phyloP scores from a whole-genome alignment of 2,329 filamentous ascomycete species.

The Epichloe hybrida region DNA sequence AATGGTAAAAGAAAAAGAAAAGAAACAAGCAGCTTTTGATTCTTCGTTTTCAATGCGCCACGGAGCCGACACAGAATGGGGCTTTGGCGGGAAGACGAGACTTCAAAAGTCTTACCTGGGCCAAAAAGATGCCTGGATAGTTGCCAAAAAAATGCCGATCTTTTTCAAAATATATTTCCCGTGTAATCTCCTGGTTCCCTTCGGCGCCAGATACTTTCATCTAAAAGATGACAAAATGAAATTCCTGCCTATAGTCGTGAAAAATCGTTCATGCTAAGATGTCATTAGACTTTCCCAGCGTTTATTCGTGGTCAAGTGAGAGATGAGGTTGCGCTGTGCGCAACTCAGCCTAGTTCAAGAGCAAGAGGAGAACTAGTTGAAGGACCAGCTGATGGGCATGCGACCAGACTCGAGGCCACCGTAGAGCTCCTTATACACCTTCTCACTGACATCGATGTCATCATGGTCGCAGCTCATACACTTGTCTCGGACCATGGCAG shows the following conservation, averaged over 20 bases:
- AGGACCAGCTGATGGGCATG: slow-evolving; percentile 30
- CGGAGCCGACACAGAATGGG: not conserved
- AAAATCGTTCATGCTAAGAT: slow-evolving; percentile 2
- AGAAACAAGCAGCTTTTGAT: not conserved
- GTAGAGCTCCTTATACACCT: slow-evolving; percentile 41
- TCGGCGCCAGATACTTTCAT: not conserved
- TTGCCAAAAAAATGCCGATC: not conserved
- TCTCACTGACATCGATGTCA: slow-evolving; percentile 47
- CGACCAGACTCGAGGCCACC: slow-evolving; percentile 32
- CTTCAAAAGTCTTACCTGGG: too few species aligned
- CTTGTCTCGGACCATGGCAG: slow-evolving; percentile 56
- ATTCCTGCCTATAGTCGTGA: slow-evolving; percentile 1
- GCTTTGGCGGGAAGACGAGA: not conserved
- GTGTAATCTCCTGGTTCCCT: not conserved
- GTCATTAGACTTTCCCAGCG: not conserved
- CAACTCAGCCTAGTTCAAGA: slow-evolving; percentile 1
- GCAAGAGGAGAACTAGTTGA: slow-evolving; percentile 20
- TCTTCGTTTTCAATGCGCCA: not conserved
- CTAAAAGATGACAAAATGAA: not conserved
- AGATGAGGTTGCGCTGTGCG: slow-evolving; percentile 3
- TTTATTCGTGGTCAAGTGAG: not conserved
- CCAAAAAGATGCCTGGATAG: not conserved
- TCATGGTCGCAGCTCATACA: slow-evolving; percentile 51
- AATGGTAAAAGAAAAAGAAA: not conserved
- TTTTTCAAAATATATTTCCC: not conserved